These are phyloP conservation scores for Calonectria multiphialidica DNA, from an alignment of 2,329 filamentous ascomycete genomes.

Conservation along the genomic window DNA sequence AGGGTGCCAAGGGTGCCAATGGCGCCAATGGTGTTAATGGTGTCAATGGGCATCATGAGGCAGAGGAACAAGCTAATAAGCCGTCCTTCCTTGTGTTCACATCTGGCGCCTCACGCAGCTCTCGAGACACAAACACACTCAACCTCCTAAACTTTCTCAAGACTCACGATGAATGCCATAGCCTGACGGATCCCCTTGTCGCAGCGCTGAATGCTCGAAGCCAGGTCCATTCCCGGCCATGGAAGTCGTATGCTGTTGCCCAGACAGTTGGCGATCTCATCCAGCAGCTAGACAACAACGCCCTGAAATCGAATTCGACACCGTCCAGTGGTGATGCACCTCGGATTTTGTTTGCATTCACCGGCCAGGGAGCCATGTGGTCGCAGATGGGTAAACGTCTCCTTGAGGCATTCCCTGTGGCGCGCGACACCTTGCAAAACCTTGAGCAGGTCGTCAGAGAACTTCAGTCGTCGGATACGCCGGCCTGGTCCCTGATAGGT, in stretches of 20 bases:
- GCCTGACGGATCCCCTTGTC: conserved; percentile 27
- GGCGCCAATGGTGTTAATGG: background rate
- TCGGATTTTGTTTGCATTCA: conserved; percentile 33
- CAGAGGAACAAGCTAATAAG: background rate
- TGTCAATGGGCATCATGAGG: background rate
- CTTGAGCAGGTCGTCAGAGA: conserved; percentile 28
- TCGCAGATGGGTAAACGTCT: conserved; percentile 39
- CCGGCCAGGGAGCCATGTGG: conserved; percentile 38
- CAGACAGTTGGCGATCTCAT: conserved; percentile 35
- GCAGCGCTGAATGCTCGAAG: conserved; percentile 36
- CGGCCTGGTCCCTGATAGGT: background rate
- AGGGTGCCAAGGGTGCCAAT: background rate
- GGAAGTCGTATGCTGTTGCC: conserved; percentile 38
- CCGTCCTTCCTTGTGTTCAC: background rate
- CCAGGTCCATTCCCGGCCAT: conserved; percentile 34
- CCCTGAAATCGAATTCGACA: conserved; percentile 28
- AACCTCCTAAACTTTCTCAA: background rate
- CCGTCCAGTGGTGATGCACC: background rate
- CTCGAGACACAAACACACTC: background rate
- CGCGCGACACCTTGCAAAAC: conserved; percentile 31
- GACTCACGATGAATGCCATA: conserved; percentile 24
- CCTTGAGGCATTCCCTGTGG: conserved; percentile 35
- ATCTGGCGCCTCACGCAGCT: background rate
- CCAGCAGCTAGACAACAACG: conserved; percentile 31
- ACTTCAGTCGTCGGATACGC: background rate